Evolutionary conservation across 371 early-diverging fungal species (phyloP).

Genomic region (Encephalitozoon hellem): DNA sequence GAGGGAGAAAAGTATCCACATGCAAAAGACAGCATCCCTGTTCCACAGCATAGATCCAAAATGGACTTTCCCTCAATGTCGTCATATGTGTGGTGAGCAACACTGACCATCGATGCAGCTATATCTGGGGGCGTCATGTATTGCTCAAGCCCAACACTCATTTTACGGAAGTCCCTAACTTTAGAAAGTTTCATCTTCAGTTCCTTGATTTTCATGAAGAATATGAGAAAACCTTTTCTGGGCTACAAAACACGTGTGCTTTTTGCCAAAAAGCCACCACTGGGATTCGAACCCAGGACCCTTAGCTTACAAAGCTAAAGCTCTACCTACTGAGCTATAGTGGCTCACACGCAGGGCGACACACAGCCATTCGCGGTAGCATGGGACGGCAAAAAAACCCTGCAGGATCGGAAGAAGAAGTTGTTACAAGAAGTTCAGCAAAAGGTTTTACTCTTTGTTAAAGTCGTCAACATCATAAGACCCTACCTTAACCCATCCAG

Average conservation of each 20-base stretch:
- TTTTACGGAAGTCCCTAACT: conserved; percentile 29
- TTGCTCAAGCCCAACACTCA: conserved; percentile 53
- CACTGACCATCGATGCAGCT: conserved; percentile 46
- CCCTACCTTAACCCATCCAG: conserved; percentile 60
- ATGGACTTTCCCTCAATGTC: conserved; percentile 49
- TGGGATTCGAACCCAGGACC: conserved; percentile 20
- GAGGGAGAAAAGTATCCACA: conserved; percentile 34
- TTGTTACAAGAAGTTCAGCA: neutral
- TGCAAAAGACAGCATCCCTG: conserved; percentile 54
- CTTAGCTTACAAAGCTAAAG: conserved; percentile 16
- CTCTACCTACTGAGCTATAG: conserved; percentile 13
- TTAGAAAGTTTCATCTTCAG: conserved; percentile 42
- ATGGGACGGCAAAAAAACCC: neutral
- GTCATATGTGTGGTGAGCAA: conserved; percentile 26
- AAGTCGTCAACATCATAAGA: conserved; percentile 57
- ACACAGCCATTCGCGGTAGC: neutral
- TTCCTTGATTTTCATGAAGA: conserved; percentile 47
- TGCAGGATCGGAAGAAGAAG: neutral
- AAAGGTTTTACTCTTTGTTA: conserved; percentile 40
- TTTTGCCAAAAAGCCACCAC: neutral
- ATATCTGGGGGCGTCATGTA: conserved; percentile 57
- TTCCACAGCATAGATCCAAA: conserved; percentile 55
- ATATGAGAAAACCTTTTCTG: neutral
- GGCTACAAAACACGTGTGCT: neutral
- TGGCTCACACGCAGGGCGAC: neutral